Evolutionary conservation across 1,139 yeast genomes (phyloP), one percentile per base, ranked within the genome.

Genomic region (Petasospora rhodanensis): DNA sequence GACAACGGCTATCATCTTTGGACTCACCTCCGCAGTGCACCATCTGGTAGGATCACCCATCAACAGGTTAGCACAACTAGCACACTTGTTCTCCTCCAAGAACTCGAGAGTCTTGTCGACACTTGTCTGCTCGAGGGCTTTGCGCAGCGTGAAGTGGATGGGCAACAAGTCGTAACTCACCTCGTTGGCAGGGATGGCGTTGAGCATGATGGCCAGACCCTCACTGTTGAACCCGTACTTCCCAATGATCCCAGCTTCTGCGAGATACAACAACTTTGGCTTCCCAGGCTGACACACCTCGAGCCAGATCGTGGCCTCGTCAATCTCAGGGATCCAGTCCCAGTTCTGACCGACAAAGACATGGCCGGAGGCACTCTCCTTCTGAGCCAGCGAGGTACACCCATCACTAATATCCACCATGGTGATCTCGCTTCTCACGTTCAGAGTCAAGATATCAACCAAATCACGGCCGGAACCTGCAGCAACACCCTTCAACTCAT

Each of bases 131-230:
- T 56, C 56, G 28, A 59, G 39, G 2, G 57, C 52, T 25, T 50
- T 42, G 31, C 65, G 46, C n/a, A 59, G 38, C 1, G 59, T 55
- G 28, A 60, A 40, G 31, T 60, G 64, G 18, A 58, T 46, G 7
- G 65, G 65, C 13, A 56, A 42, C 35, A 49, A 51, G 8, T 50
- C 36, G 14, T 39, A 40, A 25, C 46, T 48, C 13, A 57, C 47
- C 7, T 55, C 56, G 12, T 26, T 35, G 2, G 49, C 37, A 3
- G 37, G 22, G 6, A 47, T 40, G 2, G 50, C 51, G 34, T 47
- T 47, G 22, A 47, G 24, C 45, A 45, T 43, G 6, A 44, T 29
- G 11, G 45, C 45, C 14, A 46, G 26, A 5, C 49, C 51, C 5
- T 29, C 25, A 13, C 38, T 32, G 27, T 47, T 47, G 36, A 40